These are phyloP conservation scores for Piromyces finnis DNA, from an alignment of 192 early-diverging fungal genomes.

Conservation along the genomic window DNA sequence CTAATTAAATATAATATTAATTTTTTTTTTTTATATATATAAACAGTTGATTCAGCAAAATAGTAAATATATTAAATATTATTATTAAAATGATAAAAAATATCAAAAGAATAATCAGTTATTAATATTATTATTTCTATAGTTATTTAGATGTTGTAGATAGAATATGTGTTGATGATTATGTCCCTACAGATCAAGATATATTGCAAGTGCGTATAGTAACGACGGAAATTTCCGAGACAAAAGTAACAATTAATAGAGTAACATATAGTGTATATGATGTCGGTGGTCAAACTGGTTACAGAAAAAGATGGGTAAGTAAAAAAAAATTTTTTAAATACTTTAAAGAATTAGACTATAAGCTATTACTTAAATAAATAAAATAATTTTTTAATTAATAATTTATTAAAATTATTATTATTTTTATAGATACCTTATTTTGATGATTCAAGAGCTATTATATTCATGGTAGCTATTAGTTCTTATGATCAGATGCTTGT, in stretches of 20 bases:
- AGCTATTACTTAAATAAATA: no score
- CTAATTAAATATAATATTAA: no score
- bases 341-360: no score
- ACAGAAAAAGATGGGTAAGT: background rate
- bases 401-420: no score
- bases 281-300: background rate
- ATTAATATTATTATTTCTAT: no score
- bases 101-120: no score
- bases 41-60: background rate
- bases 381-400: no score
- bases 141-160: background rate
- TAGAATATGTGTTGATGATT: background rate
- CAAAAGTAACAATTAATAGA: background rate
- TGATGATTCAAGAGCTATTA: background rate
- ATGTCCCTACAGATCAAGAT: background rate
- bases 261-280: background rate
- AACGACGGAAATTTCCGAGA: background rate
- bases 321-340: no score
- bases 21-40: no score
- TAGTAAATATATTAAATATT: background rate
- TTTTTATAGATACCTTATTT: background rate
- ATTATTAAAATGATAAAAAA: no score
- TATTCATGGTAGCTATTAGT: background rate
- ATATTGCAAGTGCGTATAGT: background rate
- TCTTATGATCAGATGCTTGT: background rate